phyloP scores from a whole-genome alignment of 208 protist genomes.

The Trypanosoma caninum region DNA sequence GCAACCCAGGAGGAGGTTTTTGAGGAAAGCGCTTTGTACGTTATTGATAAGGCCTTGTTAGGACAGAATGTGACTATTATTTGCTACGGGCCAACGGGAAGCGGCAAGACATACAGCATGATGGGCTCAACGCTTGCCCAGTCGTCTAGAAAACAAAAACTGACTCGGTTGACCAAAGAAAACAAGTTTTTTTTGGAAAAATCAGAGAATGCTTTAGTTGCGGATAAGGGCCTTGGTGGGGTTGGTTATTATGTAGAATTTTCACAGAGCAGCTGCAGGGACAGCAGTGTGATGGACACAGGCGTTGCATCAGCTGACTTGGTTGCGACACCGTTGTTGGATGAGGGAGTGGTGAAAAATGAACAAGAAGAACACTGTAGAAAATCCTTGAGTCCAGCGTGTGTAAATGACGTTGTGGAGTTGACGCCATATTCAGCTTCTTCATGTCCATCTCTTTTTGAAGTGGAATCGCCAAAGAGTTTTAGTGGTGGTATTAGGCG shows the following conservation, averaged over 20 bases:
- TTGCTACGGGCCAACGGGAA: constrained; percentile 86
- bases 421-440: not conserved
- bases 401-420: not conserved
- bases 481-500: constrained; percentile 16
- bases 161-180: not conserved
- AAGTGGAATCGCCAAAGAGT: constrained; percentile 7
- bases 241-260: not conserved
- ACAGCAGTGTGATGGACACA: not conserved
- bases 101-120: constrained; percentile 90
- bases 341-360: not conserved
- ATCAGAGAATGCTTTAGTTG: not conserved
- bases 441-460: not conserved
- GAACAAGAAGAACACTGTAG: not conserved
- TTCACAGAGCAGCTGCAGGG: not conserved
- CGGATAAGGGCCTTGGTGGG: not conserved
- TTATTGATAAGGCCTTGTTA: constrained; percentile 80
- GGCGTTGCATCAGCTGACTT: not conserved
- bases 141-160: not conserved
- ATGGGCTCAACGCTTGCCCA: constrained; percentile 48
- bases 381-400: not conserved
- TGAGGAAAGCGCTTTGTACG: constrained; percentile 80
- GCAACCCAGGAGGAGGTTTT: constrained; percentile 86
- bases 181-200: not conserved
- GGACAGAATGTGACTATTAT: constrained; percentile 81
- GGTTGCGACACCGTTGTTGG: not conserved